phyloP scores from a whole-genome alignment of 2,329 filamentous ascomycete species.

The Tolypocladium sp. region DNA sequence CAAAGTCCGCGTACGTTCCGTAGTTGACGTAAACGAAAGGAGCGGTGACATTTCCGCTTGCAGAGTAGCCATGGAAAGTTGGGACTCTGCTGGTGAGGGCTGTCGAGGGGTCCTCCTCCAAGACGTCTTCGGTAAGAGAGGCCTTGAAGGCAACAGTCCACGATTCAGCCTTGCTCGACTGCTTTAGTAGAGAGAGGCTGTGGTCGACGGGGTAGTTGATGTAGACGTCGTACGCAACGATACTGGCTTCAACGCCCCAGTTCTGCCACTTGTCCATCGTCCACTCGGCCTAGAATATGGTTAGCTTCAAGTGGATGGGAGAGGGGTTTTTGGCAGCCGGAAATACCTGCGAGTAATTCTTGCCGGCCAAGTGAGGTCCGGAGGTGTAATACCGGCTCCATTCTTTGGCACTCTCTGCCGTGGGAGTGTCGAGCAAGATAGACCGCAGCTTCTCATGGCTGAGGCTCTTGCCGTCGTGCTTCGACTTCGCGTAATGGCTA shows the following conservation, averaged over 20 bases:
- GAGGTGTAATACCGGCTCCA: slow-evolving; percentile 74
- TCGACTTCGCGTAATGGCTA: slow-evolving; percentile 15
- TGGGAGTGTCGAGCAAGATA: slow-evolving; percentile 51
- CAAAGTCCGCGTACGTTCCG: slow-evolving; percentile 76
- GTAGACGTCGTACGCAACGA: slow-evolving; percentile 67
- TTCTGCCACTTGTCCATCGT: slow-evolving; percentile 65
- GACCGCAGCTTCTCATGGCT: slow-evolving; percentile 41
- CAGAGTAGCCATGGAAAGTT: slow-evolving; percentile 92
- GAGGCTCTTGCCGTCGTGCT: slow-evolving; percentile 15
- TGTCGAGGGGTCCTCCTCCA: slow-evolving; percentile 76
- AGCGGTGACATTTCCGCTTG: slow-evolving; percentile 82
- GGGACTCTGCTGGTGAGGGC: slow-evolving; percentile 65
- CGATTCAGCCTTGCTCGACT: slow-evolving; percentile 19
- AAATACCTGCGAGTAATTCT: slow-evolving; percentile 62
- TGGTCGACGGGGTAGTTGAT: slow-evolving; percentile 70
- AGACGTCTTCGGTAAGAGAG: slow-evolving; percentile 71
- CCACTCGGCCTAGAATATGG: slow-evolving; percentile 50
- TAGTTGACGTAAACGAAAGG: slow-evolving; percentile 87
- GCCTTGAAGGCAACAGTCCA: slow-evolving; percentile 70
- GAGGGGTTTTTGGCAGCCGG: background rate
- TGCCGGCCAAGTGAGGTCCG: slow-evolving; percentile 66
- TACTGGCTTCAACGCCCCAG: slow-evolving; percentile 55
- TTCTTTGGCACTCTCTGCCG: slow-evolving; percentile 48
- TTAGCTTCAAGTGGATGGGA: slow-evolving; percentile 1
- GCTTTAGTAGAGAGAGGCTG: slow-evolving; percentile 54